Conservation (phyloP, 2,329 filamentous ascomycete species). For the Scytalidium lignicola region DNA sequence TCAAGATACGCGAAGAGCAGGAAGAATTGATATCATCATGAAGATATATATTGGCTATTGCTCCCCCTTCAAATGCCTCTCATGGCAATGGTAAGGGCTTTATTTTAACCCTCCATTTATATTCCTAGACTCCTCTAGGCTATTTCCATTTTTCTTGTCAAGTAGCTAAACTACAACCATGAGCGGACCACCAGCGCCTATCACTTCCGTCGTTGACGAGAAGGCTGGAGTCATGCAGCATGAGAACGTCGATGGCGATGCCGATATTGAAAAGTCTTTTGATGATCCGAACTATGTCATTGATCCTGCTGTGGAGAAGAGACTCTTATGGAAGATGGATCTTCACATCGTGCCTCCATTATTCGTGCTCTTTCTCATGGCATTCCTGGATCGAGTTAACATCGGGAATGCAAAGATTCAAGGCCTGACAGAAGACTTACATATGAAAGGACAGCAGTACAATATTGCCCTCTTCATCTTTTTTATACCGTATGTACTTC, state of each 20-base stretch:
- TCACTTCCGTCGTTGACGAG: not conserved
- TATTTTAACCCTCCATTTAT: not conserved
- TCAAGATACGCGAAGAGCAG: not conserved
- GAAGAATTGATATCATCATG: not conserved
- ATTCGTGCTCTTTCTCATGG: conserved; percentile 64
- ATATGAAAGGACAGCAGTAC: conserved; percentile 39
- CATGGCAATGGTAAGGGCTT: not conserved
- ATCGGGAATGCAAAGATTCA: conserved; percentile 69
- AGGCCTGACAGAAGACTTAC: conserved; percentile 59
- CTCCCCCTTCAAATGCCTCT: not conserved
- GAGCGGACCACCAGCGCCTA: not conserved
- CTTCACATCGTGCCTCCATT: conserved; percentile 29
- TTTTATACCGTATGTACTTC: conserved; percentile 13
- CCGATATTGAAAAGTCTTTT: not conserved
- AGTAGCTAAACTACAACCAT: not conserved
- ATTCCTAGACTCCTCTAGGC: not conserved
- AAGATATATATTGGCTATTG: not conserved
- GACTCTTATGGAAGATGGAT: conserved; percentile 17
- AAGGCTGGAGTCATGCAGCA: not conserved
- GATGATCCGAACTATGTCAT: conserved; percentile 1
- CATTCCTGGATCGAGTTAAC: conserved; percentile 70
- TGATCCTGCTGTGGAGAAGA: conserved; percentile 11
- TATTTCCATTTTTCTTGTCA: not conserved
- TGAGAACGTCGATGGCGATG: not conserved
- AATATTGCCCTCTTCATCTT: conserved; percentile 48